phyloP scores from a whole-genome alignment of 306 rosid genomes.

The Bauhinia variegata region DNA sequence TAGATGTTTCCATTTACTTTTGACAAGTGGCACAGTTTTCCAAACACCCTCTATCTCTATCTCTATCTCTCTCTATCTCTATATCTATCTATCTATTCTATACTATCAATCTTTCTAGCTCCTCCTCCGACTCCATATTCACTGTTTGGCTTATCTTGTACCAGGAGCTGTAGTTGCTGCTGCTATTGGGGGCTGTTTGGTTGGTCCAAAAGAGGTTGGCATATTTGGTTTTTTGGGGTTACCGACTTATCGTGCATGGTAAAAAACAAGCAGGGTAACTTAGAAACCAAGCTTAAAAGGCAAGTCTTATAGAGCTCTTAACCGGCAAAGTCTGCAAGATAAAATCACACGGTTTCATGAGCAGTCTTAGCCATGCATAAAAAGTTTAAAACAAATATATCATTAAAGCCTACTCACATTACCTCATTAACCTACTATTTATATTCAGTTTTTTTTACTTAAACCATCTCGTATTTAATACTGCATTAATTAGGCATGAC shows the following conservation, averaged over 20 bases:
- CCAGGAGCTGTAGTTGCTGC: conserved; percentile 44
- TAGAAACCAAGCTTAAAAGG: conserved; percentile 38
- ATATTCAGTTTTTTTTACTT: no score
- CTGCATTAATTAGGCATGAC: no score
- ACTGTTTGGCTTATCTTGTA: conserved; percentile 16
- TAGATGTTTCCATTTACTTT: conserved; percentile 44
- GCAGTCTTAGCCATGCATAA: conserved; percentile 47
- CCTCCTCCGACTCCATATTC: neutral
- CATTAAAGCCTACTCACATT: conserved; percentile 56
- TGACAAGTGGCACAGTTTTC: conserved; percentile 40
- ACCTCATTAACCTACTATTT: conserved; percentile 37
- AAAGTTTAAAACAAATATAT: conserved; percentile 51
- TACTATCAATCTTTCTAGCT: no score
- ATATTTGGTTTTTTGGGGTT: neutral
- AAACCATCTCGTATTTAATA: no score
- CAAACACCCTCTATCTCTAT: conserved; percentile 34
- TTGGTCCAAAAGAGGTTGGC: conserved; percentile 49
- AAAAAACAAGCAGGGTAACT: conserved; percentile 27
- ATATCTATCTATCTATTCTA: no score
- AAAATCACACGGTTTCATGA: conserved; percentile 50
- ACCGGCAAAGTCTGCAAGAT: conserved; percentile 50
- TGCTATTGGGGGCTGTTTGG: conserved; percentile 44
- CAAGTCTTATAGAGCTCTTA: conserved; percentile 33
- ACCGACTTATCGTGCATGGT: conserved; percentile 12
- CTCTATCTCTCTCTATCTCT: no score